Evolutionary conservation across 1,284 basidiomycete species (phyloP), one percentile per base, ranked within the genome.

Genomic region (Moesziomyces sp.): DNA sequence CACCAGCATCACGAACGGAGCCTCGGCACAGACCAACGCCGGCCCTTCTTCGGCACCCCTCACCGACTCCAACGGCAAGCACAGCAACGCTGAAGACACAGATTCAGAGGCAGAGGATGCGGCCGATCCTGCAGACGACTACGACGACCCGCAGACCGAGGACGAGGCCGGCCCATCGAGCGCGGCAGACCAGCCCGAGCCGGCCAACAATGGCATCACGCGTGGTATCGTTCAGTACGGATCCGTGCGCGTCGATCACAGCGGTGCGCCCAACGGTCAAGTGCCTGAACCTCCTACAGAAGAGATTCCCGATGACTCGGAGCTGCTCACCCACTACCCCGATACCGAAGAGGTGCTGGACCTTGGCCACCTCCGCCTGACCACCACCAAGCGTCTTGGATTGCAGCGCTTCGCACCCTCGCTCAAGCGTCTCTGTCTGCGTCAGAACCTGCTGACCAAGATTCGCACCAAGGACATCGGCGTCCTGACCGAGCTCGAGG

Each of bases 371-470:
- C 87, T 91, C 3, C 89, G 92, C 21, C 87, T 99, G 50, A 85
- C 85, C 43, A 85, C 85, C 23, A 87, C 93, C 4, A 87, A 87
- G 11, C 87, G 87, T 13, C 82, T 87, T 6, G 78, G 85, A 13
- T 87, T 95, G 3, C 86, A 88, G 2, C 88, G 93, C 16, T 97
- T 95, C 82, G 89, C 89, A 5, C 83, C 81, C 0, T 86, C 90
- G 71, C 86, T 95, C 51, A 90, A 89, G 85, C 89, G 90, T 56
- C 87, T 98, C 21, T 95, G 92, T 85, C 87, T 99, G 24, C 89
- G 96, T 26, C 95, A 98, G 85, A 99, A 98, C 85, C 88, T 91
- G 63, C 89, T 94, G 58, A 87, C 90, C 1, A 86, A 87, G 46
- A 87, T 98, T 33, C 90, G 93, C 21, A 61, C 68, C 24, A 66